Conservation (phyloP, 2,329 filamentous ascomycete species). For the Cadophora sp. region DNA sequence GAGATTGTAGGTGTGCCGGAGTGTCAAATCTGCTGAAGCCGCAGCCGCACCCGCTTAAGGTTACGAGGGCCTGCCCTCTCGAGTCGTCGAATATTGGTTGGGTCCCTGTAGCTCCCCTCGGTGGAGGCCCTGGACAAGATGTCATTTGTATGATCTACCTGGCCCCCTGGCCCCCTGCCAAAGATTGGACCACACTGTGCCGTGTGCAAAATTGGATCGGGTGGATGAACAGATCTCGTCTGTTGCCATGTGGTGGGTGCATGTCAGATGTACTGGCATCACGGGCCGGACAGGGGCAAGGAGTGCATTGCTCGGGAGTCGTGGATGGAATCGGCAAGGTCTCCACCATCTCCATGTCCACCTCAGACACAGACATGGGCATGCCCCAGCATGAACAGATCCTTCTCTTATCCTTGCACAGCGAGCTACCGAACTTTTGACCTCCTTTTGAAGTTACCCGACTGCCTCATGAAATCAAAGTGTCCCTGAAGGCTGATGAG, state of each 20-base stretch:
- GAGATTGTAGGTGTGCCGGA: not conserved
- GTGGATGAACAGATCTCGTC: constrained; percentile 13
- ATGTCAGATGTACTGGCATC: constrained; percentile 13
- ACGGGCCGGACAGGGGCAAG: constrained; percentile 12
- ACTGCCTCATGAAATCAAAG: not conserved
- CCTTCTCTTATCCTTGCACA: not conserved
- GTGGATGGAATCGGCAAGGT: constrained; percentile 15
- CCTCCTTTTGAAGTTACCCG: not conserved
- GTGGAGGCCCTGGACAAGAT: constrained; percentile 2
- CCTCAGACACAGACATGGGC: constrained; percentile 6
- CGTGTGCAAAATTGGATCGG: constrained; percentile 21
- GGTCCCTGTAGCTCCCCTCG: not conserved
- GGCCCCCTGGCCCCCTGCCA: not conserved
- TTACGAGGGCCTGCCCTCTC: not conserved
- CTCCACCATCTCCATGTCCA: constrained; percentile 18
- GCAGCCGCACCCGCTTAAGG: constrained; percentile 13
- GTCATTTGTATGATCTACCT: constrained; percentile 18
- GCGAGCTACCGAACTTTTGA: not conserved
- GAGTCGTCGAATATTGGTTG: constrained; percentile 3
- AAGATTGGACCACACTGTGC: constrained; percentile 7
- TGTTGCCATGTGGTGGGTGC: constrained; percentile 13
- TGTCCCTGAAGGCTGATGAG: not conserved
- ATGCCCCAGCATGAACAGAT: constrained; percentile 5
- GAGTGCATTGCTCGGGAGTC: not conserved
- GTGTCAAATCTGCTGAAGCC: not conserved